phyloP scores from a whole-genome alignment of 371 early-diverging fungal genomes.

The Mucor mucedo region DNA sequence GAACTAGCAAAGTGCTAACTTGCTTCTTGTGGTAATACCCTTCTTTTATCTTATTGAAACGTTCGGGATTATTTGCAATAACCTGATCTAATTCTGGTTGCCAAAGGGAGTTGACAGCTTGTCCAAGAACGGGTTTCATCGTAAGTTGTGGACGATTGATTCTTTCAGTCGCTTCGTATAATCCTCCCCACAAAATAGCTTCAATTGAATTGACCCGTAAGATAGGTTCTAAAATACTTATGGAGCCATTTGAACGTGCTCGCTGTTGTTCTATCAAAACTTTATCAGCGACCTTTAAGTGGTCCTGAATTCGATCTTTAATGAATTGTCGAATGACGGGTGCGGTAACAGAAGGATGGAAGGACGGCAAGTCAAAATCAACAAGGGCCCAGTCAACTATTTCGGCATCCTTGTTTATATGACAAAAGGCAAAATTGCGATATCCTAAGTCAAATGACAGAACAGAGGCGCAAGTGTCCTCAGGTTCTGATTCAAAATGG shows the following conservation, averaged over 20 bases:
- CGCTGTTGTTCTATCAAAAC: constrained; percentile 60
- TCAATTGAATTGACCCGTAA: constrained; percentile 61
- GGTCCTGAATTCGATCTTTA: constrained; percentile 7
- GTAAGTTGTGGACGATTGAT: background rate
- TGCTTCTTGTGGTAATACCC: constrained; percentile 33
- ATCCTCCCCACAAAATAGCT: constrained; percentile 52
- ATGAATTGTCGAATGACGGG: constrained; percentile 36
- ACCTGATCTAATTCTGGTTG: constrained; percentile 15
- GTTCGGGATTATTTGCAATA: background rate
- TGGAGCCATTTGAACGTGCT: constrained; percentile 43
- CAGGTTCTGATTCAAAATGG: constrained; percentile 2
- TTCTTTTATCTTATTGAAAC: background rate
- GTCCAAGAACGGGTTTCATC: constrained; percentile 27
- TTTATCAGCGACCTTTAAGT: constrained; percentile 14
- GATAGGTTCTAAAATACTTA: constrained; percentile 47
- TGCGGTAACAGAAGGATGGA: constrained; percentile 42
- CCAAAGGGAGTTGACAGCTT: constrained; percentile 33
- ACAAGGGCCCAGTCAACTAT: constrained; percentile 51
- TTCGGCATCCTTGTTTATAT: constrained; percentile 36
- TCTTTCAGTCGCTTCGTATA: constrained; percentile 25
- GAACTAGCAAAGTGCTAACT: constrained; percentile 39
- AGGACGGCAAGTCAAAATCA: constrained; percentile 40
- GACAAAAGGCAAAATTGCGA: constrained; percentile 71
- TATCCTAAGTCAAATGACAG: constrained; percentile 79
- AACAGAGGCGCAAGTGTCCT: constrained; percentile 33